Conservation (phyloP, 768 basidiomycete genomes). For the Brasilioporus rufonigricans region DNA sequence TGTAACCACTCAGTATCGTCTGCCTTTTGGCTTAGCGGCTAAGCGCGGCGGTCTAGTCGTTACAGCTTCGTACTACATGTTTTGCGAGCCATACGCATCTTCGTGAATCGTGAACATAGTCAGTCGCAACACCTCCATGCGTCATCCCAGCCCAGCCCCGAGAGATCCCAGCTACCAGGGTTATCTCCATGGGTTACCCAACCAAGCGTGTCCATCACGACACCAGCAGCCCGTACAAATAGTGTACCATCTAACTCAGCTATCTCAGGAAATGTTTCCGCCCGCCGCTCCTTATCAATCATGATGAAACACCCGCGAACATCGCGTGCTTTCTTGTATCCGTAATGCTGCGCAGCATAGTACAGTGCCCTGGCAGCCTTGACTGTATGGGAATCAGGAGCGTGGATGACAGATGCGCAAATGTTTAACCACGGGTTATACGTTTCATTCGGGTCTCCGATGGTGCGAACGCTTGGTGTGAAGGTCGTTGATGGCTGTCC, state of each 20-base stretch:
- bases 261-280: conserved; percentile 47
- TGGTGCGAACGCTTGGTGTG: conserved; percentile 15
- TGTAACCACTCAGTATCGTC: too few species aligned
- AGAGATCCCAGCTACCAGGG: conserved; percentile 52
- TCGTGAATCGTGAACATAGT: too few species aligned
- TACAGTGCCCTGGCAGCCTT: conserved; percentile 50
- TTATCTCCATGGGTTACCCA: conserved; percentile 54
- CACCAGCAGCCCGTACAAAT: conserved; percentile 56
- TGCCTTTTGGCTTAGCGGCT: too few species aligned
- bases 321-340: conserved; percentile 37
- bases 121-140: conserved; percentile 46
- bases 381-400: conserved; percentile 50
- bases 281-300: conserved; percentile 21
- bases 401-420: conserved; percentile 43
- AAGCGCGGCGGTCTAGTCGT: too few species aligned
- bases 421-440: conserved; percentile 55
- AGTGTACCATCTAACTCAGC: conserved; percentile 51
- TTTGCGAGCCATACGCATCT: too few species aligned
- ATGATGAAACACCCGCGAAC: conserved; percentile 42
- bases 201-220: conserved; percentile 53
- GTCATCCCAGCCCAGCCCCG: conserved; percentile 59
- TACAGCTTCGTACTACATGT: too few species aligned
- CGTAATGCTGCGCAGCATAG: conserved; percentile 48
- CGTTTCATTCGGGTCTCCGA: conserved; percentile 38
- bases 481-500: conserved; percentile 1